Conservation (phyloP, 345 rosid genomes). For the Camelina sativa region DNA sequence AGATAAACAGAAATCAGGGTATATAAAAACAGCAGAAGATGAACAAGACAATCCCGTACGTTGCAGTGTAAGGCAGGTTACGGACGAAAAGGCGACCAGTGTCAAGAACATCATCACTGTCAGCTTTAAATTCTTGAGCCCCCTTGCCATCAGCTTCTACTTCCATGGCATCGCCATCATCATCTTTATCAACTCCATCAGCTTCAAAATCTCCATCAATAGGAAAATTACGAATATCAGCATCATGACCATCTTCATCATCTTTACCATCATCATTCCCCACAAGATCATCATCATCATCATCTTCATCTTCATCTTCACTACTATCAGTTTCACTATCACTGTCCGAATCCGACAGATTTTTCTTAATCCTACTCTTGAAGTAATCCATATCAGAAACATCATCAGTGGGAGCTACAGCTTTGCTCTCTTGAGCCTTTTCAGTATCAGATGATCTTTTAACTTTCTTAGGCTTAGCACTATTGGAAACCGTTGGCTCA, state of each 20-base stretch:
- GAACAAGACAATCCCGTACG: constrained; percentile 46
- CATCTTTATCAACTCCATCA: constrained; percentile 19
- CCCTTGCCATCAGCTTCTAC: constrained; percentile 44
- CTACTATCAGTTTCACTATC: constrained; percentile 41
- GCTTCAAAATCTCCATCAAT: constrained; percentile 33
- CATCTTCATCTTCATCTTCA: constrained; percentile 33
- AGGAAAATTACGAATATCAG: constrained; percentile 32
- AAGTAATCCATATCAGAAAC: constrained; percentile 87
- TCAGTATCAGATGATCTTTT: constrained; percentile 33
- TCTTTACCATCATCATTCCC: constrained; percentile 39
- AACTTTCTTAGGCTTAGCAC: constrained; percentile 40
- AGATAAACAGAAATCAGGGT: neutral
- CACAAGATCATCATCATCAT: constrained; percentile 25
- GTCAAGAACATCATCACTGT: constrained; percentile 52
- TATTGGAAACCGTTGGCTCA: constrained; percentile 38
- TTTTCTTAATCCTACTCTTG: constrained; percentile 82
- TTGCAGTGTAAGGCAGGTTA: constrained; percentile 79
- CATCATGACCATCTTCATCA: constrained; percentile 30
- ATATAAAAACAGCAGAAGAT: neutral
- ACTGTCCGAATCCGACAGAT: constrained; percentile 75
- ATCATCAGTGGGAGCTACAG: constrained; percentile 51
- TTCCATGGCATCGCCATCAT: constrained; percentile 25
- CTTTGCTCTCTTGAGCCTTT: constrained; percentile 43
- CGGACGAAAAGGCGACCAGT: constrained; percentile 82
- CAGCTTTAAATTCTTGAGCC: constrained; percentile 49